A percentile compares a stretch with the other conserved stretches of the same genome.
Evolutionary conservation across 2,329 filamentous ascomycete genomes (phyloP).

Genomic region (Cladophialophora exuberans): DNA sequence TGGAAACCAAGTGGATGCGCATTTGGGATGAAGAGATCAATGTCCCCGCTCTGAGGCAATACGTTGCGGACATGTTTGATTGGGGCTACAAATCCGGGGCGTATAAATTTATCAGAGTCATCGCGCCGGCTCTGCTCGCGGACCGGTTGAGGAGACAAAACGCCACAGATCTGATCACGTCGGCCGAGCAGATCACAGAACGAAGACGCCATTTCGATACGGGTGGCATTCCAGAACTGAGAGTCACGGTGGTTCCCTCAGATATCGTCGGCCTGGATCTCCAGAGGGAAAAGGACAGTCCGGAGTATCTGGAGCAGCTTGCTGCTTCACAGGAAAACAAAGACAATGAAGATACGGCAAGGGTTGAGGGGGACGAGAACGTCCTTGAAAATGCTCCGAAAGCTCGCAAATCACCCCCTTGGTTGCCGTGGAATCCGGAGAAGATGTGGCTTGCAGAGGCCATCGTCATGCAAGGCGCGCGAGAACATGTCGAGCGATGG

Average conservation of each 20-base stretch:
- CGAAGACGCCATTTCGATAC: slow-evolving; percentile 71
- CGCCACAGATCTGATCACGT: slow-evolving; percentile 36
- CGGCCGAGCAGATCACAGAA: slow-evolving; percentile 58
- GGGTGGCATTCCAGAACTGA: slow-evolving; percentile 75
- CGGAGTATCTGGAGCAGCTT: slow-evolving; percentile 44
- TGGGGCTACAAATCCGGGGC: slow-evolving; percentile 81
- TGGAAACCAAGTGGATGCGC: slow-evolving; percentile 61
- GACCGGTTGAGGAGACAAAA: slow-evolving; percentile 50
- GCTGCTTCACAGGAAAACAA: slow-evolving; percentile 35
- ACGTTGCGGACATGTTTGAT: slow-evolving; percentile 78
- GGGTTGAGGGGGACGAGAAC: slow-evolving; percentile 30
- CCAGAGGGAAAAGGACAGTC: slow-evolving; percentile 69
- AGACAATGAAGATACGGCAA: slow-evolving; percentile 36
- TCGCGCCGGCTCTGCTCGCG: slow-evolving; percentile 77
- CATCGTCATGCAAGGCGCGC: slow-evolving; percentile 66
- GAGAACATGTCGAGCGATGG: slow-evolving; percentile 68
- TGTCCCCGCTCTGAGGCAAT: slow-evolving; percentile 68
- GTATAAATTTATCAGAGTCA: slow-evolving; percentile 78
- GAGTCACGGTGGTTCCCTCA: slow-evolving; percentile 75
- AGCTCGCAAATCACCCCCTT: slow-evolving; percentile 51
- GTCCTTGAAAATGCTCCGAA: slow-evolving; percentile 45
- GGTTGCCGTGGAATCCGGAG: slow-evolving; percentile 68
- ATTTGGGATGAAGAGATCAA: slow-evolving; percentile 57
- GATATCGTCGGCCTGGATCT: slow-evolving; percentile 79
- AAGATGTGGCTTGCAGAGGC: slow-evolving; percentile 71